Evolutionary conservation across 1,139 yeast species (phyloP).

Genomic region (Pichia sp.): DNA sequence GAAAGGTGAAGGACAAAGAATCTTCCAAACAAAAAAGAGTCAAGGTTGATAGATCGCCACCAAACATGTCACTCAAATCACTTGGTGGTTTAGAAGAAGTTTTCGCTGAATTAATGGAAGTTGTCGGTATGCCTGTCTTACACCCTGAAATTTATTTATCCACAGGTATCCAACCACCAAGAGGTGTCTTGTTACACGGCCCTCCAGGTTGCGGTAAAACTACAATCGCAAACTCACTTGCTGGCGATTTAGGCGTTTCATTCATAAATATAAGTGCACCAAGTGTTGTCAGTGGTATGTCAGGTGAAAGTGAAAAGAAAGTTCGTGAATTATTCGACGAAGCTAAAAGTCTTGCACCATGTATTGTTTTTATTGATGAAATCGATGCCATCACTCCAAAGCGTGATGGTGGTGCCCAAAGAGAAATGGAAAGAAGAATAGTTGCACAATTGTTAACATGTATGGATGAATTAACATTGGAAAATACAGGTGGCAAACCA

Average conservation of each 20-base stretch:
- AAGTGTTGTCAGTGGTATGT: constrained; percentile 98
- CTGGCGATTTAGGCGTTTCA: constrained; percentile 93
- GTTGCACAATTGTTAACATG: constrained; percentile 94
- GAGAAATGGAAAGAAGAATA: constrained; percentile 97
- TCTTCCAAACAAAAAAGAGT: constrained; percentile 35
- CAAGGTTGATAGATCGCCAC: constrained; percentile 64
- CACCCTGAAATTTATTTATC: constrained; percentile 90
- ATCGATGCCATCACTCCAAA: constrained; percentile 98
- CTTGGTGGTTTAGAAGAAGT: constrained; percentile 90
- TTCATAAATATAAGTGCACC: constrained; percentile 93
- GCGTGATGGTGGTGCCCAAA: constrained; percentile 96
- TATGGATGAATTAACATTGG: constrained; percentile 88
- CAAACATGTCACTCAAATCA: constrained; percentile 62
- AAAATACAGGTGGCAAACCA: constrained; percentile 88
- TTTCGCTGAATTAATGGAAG: constrained; percentile 81
- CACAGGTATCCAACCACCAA: constrained; percentile 96
- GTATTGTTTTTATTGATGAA: constrained; percentile 90
- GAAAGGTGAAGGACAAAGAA: constrained; percentile 35
- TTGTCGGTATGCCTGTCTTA: constrained; percentile 85
- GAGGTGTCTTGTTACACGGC: constrained; percentile 93
- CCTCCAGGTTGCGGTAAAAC: constrained; percentile 99
- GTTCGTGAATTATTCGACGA: constrained; percentile 91
- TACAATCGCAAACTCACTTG: constrained; percentile 91
- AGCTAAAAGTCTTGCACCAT: constrained; percentile 88
- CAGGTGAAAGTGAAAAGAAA: constrained; percentile 98